These are phyloP conservation scores for Cladosporium halotolerans DNA, from an alignment of 2,329 filamentous ascomycete genomes.

Conservation along the genomic window DNA sequence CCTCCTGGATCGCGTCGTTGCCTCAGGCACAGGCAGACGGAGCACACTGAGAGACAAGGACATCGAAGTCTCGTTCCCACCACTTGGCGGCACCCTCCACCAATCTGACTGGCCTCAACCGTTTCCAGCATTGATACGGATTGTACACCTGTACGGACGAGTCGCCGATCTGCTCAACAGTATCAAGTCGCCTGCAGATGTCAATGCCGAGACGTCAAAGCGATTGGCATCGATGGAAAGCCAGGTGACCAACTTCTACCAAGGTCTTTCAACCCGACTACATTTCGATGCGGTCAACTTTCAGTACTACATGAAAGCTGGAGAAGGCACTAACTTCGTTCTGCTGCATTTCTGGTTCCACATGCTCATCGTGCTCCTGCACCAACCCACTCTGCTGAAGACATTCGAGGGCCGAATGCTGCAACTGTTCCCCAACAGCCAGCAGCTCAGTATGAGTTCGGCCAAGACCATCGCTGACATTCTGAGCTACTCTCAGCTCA, in stretches of 20 bases:
- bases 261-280: slow-evolving; percentile 65
- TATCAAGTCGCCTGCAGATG: slow-evolving; percentile 65
- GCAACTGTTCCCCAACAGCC: slow-evolving; percentile 71
- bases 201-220: slow-evolving; percentile 67
- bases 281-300: slow-evolving; percentile 85
- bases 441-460: slow-evolving; percentile 76
- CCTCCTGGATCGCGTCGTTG: slow-evolving; percentile 79
- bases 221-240: slow-evolving; percentile 71
- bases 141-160: slow-evolving; percentile 78
- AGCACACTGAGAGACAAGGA: slow-evolving; percentile 80
- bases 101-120: slow-evolving; percentile 66
- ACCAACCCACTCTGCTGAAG: slow-evolving; percentile 75
- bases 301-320: slow-evolving; percentile 71
- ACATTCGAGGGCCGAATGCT: slow-evolving; percentile 65
- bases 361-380: slow-evolving; percentile 74
- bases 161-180: slow-evolving; percentile 81
- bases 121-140: slow-evolving; percentile 72
- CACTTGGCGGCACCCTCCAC: slow-evolving; percentile 46
- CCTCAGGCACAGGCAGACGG: slow-evolving; percentile 75
- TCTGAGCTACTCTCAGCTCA: slow-evolving; percentile 74
- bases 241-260: slow-evolving; percentile 68
- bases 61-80: slow-evolving; percentile 69
- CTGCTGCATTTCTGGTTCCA: slow-evolving; percentile 86
- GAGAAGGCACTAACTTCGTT: slow-evolving; percentile 81
- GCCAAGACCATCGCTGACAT: slow-evolving; percentile 91